Evolutionary conservation across 495 filamentous ascomycete genomes (phyloP).

Genomic region (Neurospora sp.): DNA sequence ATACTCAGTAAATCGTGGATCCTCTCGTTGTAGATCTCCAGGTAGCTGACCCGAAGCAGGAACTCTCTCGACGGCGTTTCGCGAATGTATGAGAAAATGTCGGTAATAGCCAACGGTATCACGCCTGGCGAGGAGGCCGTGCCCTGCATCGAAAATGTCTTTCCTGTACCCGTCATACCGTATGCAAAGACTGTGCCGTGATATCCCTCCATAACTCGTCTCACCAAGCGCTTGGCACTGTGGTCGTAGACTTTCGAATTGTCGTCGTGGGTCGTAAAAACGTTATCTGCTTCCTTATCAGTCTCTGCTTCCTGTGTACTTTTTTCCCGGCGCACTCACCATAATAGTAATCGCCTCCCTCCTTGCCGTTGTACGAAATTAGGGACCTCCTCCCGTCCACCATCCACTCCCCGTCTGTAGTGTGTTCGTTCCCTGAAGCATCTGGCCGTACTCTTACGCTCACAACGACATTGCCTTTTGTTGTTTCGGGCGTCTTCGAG

Average conservation of each 20-base stretch:
- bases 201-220: slow-evolving; percentile 97
- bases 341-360: slow-evolving; percentile 88
- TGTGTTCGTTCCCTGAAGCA: slow-evolving; percentile 47
- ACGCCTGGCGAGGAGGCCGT: slow-evolving; percentile 95
- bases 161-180: slow-evolving; percentile 97
- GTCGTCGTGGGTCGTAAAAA: slow-evolving; percentile 84
- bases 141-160: slow-evolving; percentile 99
- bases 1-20: slow-evolving; percentile 89
- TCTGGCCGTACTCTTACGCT: slow-evolving; percentile 91
- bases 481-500: slow-evolving; percentile 46
- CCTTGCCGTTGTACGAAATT: slow-evolving; percentile 74
- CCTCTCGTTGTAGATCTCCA: slow-evolving; percentile 98
- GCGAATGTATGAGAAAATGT: slow-evolving; percentile 97
- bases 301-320: not conserved
- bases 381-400: slow-evolving; percentile 77
- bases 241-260: slow-evolving; percentile 92
- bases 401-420: slow-evolving; percentile 75
- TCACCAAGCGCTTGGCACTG: slow-evolving; percentile 84
- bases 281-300: slow-evolving; percentile 60
- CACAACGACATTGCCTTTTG: slow-evolving; percentile 91
- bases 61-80: slow-evolving; percentile 95
- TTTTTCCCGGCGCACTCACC: slow-evolving; percentile 42
- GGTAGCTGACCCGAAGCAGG: slow-evolving; percentile 88
- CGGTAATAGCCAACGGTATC: slow-evolving; percentile 92
- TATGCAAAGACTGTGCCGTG: slow-evolving; percentile 98